These are phyloP conservation scores for Emmonsia crescens DNA, from an alignment of 2,329 filamentous ascomycete genomes.

Conservation along the genomic window DNA sequence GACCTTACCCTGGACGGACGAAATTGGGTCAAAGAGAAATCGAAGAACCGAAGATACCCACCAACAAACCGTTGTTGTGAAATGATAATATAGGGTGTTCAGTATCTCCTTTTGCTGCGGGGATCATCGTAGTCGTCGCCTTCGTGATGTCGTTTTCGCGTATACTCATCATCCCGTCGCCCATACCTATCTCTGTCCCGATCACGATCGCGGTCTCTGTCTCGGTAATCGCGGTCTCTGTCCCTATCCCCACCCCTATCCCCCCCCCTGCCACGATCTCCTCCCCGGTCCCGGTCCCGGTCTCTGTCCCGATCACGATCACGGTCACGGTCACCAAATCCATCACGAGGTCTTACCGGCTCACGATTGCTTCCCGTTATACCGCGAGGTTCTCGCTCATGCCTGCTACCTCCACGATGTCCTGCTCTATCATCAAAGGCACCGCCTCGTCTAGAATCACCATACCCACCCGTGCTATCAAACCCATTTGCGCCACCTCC, in stretches of 20 bases:
- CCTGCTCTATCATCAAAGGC: constrained; percentile 51
- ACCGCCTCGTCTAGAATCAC: constrained; percentile 39
- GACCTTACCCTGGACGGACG: constrained; percentile 28
- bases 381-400: constrained; percentile 45
- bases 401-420: constrained; percentile 36
- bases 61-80: constrained; percentile 28
- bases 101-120: constrained; percentile 51
- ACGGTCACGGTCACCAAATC: constrained; percentile 40
- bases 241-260: constrained; percentile 30
- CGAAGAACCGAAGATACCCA: constrained; percentile 32
- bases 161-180: constrained; percentile 43
- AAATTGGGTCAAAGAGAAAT: constrained; percentile 15
- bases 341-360: constrained; percentile 60
- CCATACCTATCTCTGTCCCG: constrained; percentile 39
- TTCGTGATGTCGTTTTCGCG: constrained; percentile 61
- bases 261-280: constrained; percentile 42
- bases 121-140: constrained; percentile 70
- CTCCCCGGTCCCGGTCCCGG: constrained; percentile 38
- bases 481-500: constrained; percentile 33
- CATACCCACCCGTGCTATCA: constrained; percentile 32
- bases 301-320: constrained; percentile 41
- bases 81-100: constrained; percentile 17
- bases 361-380: constrained; percentile 72
- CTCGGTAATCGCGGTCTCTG: constrained; percentile 36
- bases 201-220: constrained; percentile 32